A percentile compares a stretch with the other conserved stretches of the same genome.
These are phyloP conservation scores for Ustilago vetiveriae DNA, from an alignment of 1,284 basidiomycete species.

Conservation along the genomic window DNA sequence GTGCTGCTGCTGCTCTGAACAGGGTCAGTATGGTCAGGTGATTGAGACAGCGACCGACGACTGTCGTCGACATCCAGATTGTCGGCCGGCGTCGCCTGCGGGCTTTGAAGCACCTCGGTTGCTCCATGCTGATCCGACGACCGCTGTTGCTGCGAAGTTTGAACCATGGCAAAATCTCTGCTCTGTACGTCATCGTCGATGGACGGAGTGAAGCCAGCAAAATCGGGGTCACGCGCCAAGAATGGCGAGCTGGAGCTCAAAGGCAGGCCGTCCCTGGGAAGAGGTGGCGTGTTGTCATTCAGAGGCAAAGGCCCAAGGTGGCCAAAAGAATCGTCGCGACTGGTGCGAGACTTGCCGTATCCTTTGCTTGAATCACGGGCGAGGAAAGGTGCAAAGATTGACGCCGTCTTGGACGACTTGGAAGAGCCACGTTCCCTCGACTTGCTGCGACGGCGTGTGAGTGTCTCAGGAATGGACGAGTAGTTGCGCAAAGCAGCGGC, in stretches of 20 bases:
- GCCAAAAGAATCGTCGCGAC: conserved; percentile 33
- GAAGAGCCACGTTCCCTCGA: conserved; percentile 19
- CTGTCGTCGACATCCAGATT: conserved; percentile 1
- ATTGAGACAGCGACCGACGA: too few relatives aligned
- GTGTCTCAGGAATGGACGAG: conserved; percentile 3
- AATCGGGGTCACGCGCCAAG: conserved; percentile 16
- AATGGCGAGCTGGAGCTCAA: conserved; percentile 24
- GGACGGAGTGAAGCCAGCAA: conserved; percentile 4
- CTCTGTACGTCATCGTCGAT: conserved; percentile 5
- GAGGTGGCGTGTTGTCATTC: conserved; percentile 9
- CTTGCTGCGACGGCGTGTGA: conserved; percentile 29
- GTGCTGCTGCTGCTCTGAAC: conserved; percentile 18
- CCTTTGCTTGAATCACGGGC: conserved; percentile 24
- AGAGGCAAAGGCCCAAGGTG: conserved; percentile 23
- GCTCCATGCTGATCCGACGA: not conserved
- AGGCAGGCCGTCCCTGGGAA: conserved; percentile 20
- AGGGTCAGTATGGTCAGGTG: too few relatives aligned
- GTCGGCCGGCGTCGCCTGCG: not conserved
- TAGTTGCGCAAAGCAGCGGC: conserved; percentile 18
- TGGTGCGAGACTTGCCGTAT: conserved; percentile 3
- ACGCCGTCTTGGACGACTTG: conserved; percentile 15
- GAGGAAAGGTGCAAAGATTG: conserved; percentile 45
- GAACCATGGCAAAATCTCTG: conserved; percentile 13
- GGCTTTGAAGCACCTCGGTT: conserved; percentile 19
- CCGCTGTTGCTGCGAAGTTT: not conserved